phyloP scores from a whole-genome alignment of 495 filamentous ascomycete genomes.

The Talaromyces trachyspermus region DNA sequence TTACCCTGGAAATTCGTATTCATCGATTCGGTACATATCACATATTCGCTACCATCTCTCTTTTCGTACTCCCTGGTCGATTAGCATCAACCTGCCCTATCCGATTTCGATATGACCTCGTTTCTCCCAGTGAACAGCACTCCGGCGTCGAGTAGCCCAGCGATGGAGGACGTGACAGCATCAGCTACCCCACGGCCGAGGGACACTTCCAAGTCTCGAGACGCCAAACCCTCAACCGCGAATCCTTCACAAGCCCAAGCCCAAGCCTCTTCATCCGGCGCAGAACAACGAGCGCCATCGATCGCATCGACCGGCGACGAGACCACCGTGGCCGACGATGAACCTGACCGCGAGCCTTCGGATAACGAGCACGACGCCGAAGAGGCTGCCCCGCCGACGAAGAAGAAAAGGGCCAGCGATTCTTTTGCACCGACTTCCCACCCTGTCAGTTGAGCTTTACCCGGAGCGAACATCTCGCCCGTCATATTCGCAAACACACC shows the following conservation, averaged over 20 bases:
- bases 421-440: slow-evolving; percentile 96
- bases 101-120: too few species aligned
- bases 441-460: slow-evolving; percentile 94
- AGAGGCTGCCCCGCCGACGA: slow-evolving; percentile 56
- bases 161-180: slow-evolving; percentile 49
- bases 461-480: slow-evolving; percentile 87
- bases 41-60: too few species aligned
- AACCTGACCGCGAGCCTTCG: slow-evolving; percentile 65
- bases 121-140: slow-evolving; percentile 76
- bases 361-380: slow-evolving; percentile 70
- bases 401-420: slow-evolving; percentile 97
- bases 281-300: slow-evolving; percentile 14
- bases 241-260: slow-evolving; percentile 44
- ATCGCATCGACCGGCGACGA: slow-evolving; percentile 59
- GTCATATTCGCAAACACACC: slow-evolving; percentile 97
- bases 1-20: too few species aligned
- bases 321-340: slow-evolving; percentile 68
- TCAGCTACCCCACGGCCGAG: slow-evolving; percentile 56
- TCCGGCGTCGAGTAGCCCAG: slow-evolving; percentile 46
- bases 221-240: slow-evolving; percentile 13
- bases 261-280: slow-evolving; percentile 55
- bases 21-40: too few species aligned
- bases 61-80: too few species aligned
- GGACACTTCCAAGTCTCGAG: slow-evolving; percentile 23
- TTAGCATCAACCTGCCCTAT: too few species aligned